Evolutionary conservation across 306 rosid species (phyloP).

Genomic region (Cicer chorassanicum): DNA sequence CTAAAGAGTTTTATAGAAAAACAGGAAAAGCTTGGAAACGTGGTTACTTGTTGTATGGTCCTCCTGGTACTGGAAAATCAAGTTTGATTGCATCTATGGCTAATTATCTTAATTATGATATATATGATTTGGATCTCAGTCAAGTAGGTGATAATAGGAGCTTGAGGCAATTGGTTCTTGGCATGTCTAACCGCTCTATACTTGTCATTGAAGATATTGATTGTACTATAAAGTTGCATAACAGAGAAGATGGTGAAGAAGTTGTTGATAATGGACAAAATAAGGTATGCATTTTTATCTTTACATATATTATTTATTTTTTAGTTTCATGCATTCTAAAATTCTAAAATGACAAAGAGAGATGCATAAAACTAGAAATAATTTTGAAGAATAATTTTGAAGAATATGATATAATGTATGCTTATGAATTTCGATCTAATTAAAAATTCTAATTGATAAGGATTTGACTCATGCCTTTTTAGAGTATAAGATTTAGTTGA

Average conservation of each 20-base stretch:
- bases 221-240: constrained; percentile 51
- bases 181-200: constrained; percentile 56
- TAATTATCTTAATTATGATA: constrained; percentile 55
- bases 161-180: constrained; percentile 46
- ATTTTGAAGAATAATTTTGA: too few relatives aligned
- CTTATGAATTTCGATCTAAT: neutral
- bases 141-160: neutral
- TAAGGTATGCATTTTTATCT: constrained; percentile 11
- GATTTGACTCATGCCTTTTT: neutral
- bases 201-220: constrained; percentile 66
- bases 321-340: too few relatives aligned
- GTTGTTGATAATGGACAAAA: constrained; percentile 7
- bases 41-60: constrained; percentile 62
- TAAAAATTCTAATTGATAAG: too few relatives aligned
- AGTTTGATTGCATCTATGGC: constrained; percentile 70
- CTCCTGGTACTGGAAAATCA: constrained; percentile 69
- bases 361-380: too few relatives aligned
- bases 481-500: too few relatives aligned
- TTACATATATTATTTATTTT: neutral
- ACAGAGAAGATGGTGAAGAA: constrained; percentile 42
- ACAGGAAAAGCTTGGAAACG: constrained; percentile 67
- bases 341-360: too few relatives aligned
- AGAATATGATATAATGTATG: too few relatives aligned
- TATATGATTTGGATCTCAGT: constrained; percentile 64
- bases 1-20: constrained; percentile 51